Evolutionary conservation across 768 basidiomycete species (phyloP).

Genomic region (Phaeotremella fagi): DNA sequence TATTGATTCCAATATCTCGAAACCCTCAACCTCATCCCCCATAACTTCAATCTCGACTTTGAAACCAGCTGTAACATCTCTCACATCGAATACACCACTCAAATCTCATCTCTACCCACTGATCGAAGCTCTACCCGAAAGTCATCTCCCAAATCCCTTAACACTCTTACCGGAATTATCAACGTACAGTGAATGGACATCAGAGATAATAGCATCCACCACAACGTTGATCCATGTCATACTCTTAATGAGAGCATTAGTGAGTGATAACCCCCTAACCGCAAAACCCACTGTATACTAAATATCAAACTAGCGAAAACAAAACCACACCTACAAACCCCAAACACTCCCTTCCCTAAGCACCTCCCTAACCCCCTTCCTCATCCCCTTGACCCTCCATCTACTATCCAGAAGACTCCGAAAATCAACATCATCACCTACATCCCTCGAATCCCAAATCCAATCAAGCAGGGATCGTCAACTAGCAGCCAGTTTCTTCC

Average conservation of each 20-base stretch:
- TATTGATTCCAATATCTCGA: too few relatives aligned
- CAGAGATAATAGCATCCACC: conserved; percentile 26
- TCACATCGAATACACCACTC: conserved; percentile 70
- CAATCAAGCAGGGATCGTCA: conserved; percentile 70
- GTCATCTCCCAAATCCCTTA: conserved; percentile 23
- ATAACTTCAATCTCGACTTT: conserved; percentile 52
- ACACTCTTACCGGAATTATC: conserved; percentile 27
- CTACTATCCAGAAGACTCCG: conserved; percentile 71
- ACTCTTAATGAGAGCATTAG: conserved; percentile 17
- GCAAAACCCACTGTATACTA: too few relatives aligned
- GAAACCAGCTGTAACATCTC: conserved; percentile 37
- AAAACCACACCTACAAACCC: conserved; percentile 12
- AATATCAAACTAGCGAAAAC: conserved; percentile 31
- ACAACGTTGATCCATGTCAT: conserved; percentile 19
- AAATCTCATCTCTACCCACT: conserved; percentile 54
- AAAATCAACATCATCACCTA: conserved; percentile 54
- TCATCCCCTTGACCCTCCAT: conserved; percentile 64
- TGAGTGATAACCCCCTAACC: conserved; percentile 5
- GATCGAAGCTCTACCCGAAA: conserved; percentile 13
- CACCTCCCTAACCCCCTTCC: conserved; percentile 58
- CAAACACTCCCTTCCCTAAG: conserved; percentile 50
- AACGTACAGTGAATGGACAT: conserved; percentile 15
- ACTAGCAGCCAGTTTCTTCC: conserved; percentile 68
- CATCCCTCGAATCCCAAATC: conserved; percentile 61
- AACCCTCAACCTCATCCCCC: conserved; percentile 29